phyloP scores from a whole-genome alignment of 345 rosid species.

The Arabidopsis suecica region DNA sequence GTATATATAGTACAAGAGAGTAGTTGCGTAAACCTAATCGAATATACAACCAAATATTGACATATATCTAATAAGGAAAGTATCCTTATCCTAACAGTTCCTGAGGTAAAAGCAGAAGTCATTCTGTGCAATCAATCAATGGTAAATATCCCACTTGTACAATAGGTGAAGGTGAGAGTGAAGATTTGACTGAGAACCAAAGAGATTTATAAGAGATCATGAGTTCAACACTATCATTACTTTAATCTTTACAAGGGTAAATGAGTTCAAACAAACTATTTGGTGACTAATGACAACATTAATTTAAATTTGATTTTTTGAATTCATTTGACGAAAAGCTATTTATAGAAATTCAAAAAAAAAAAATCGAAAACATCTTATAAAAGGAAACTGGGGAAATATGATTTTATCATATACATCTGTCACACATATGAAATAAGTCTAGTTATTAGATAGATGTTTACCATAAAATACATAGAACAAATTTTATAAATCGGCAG shows the following conservation, averaged over 20 bases:
- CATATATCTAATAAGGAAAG: no score
- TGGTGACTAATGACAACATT: not conserved
- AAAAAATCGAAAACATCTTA: not conserved
- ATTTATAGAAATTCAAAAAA: not conserved
- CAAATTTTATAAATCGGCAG: not conserved
- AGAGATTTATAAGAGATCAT: not conserved
- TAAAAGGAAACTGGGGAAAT: not conserved
- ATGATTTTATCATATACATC: not conserved
- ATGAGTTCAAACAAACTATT: not conserved
- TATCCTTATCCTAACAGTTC: no score
- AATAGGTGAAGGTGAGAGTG: not conserved
- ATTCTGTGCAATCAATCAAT: not conserved
- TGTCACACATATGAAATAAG: not conserved
- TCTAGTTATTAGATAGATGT: not conserved
- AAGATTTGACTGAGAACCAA: not conserved
- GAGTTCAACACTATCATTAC: not conserved
- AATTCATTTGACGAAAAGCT: not conserved
- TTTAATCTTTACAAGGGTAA: not conserved
- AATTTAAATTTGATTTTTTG: no score
- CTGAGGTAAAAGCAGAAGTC: not conserved
- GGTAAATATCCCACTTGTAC: not conserved
- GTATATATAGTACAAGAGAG: no score
- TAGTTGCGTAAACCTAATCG: no score
- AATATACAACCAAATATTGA: no score
- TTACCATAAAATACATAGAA: not conserved